Evolutionary conservation across 352 stramenopile genomes (phyloP).

Genomic region (Phytopythium aichiense): DNA sequence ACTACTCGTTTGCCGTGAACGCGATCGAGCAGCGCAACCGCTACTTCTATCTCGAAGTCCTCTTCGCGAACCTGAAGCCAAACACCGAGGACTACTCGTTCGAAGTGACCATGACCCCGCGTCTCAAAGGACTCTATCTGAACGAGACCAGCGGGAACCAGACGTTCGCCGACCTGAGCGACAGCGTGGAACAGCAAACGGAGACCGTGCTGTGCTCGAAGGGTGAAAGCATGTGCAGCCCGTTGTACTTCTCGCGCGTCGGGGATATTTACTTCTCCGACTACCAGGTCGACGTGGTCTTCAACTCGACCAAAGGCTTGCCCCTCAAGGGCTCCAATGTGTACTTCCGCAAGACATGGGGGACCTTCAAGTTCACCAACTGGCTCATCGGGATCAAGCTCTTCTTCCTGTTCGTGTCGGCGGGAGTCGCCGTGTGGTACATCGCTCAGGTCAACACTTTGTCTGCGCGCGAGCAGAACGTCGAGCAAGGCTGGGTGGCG

Average conservation of each 20-base stretch:
- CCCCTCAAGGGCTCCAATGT: slow-evolving; percentile 33
- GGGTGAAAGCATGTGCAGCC: slow-evolving; percentile 27
- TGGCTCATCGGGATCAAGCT: slow-evolving; percentile 58
- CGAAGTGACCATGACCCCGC: slow-evolving; percentile 45
- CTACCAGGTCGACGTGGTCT: slow-evolving; percentile 54
- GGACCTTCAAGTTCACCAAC: slow-evolving; percentile 38
- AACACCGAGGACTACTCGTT: slow-evolving; percentile 27
- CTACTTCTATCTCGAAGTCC: slow-evolving; percentile 58
- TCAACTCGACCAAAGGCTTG: slow-evolving; percentile 41
- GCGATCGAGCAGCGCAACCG: slow-evolving; percentile 44
- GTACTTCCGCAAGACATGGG: slow-evolving; percentile 56
- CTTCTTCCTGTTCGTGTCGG: slow-evolving; percentile 47
- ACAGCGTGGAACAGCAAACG: slow-evolving; percentile 27
- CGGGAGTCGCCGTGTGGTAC: slow-evolving; percentile 34
- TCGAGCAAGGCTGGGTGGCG: slow-evolving; percentile 54
- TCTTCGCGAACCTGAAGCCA: slow-evolving; percentile 39
- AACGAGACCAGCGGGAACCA: slow-evolving; percentile 27
- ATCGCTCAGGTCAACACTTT: slow-evolving; percentile 37
- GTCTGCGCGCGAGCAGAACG: slow-evolving; percentile 43
- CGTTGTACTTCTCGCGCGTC: slow-evolving; percentile 50
- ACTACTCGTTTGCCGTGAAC: slow-evolving; percentile 58
- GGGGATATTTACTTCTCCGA: slow-evolving; percentile 49
- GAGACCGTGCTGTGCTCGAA: slow-evolving; percentile 30
- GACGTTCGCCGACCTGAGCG: slow-evolving; percentile 35
- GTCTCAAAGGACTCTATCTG: slow-evolving; percentile 44